Evolutionary conservation across 306 rosid genomes (phyloP).

Genomic region (Rubus idaeus): DNA sequence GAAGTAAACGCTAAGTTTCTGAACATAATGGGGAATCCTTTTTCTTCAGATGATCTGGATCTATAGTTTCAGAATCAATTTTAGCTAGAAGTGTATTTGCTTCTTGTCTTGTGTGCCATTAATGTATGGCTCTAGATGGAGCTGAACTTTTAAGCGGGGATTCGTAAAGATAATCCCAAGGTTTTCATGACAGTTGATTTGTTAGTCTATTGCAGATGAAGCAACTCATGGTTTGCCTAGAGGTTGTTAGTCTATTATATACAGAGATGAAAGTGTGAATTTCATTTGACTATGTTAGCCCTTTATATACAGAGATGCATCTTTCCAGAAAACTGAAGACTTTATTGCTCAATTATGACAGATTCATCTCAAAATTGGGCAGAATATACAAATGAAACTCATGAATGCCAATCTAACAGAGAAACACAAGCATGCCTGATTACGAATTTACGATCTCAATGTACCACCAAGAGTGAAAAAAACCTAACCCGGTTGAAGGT

Average conservation of each 20-base stretch:
- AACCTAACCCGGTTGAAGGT: neutral
- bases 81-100: neutral
- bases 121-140: neutral
- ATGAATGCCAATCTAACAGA: neutral
- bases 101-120: neutral
- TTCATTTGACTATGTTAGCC: neutral
- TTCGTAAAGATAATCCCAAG: neutral
- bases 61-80: neutral
- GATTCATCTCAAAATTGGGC: neutral
- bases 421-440: neutral
- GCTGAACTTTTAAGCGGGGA: neutral
- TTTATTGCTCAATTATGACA: neutral
- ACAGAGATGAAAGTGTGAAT: neutral
- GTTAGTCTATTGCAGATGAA: neutral
- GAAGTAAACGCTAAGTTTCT: constrained; percentile 37
- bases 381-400: constrained; percentile 1
- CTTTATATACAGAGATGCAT: neutral
- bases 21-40: neutral
- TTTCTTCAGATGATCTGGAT: neutral
- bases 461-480: neutral
- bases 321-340: neutral
- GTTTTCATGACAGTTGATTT: neutral
- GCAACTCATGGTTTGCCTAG: neutral
- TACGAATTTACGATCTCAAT: neutral
- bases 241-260: neutral